These are phyloP conservation scores for Aspergillus chevalieri DNA, from an alignment of 2,329 filamentous ascomycete species.

Conservation along the genomic window DNA sequence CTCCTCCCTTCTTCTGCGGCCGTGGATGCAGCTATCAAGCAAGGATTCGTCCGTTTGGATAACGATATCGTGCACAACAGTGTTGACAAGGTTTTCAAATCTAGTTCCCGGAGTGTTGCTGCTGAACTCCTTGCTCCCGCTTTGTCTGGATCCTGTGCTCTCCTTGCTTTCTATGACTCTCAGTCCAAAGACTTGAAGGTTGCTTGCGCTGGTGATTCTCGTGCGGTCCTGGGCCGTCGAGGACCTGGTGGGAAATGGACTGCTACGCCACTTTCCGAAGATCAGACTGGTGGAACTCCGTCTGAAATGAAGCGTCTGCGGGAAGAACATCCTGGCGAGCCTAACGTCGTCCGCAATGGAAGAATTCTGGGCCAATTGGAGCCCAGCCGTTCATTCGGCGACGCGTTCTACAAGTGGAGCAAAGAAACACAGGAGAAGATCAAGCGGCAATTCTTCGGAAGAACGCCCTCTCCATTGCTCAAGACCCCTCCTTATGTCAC, in stretches of 20 bases:
- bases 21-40: slow-evolving; percentile 87
- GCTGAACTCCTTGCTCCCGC: slow-evolving; percentile 89
- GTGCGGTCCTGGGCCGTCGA: slow-evolving; percentile 81
- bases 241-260: slow-evolving; percentile 80
- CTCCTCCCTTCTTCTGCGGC: slow-evolving; percentile 68
- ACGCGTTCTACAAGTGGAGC: slow-evolving; percentile 95
- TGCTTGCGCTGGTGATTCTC: slow-evolving; percentile 92
- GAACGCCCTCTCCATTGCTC: slow-evolving; percentile 67
- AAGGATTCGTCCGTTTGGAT: slow-evolving; percentile 80
- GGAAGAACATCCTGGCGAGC: slow-evolving; percentile 81
- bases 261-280: slow-evolving; percentile 79
- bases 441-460: slow-evolving; percentile 79
- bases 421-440: slow-evolving; percentile 76
- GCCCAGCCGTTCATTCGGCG: slow-evolving; percentile 89
- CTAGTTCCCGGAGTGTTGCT: slow-evolving; percentile 81
- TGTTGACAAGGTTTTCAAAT: slow-evolving; percentile 82
- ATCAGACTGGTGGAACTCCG: slow-evolving; percentile 86
- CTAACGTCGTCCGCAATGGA: slow-evolving; percentile 79
- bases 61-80: slow-evolving; percentile 92
- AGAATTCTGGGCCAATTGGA: slow-evolving; percentile 88
- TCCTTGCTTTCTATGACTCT: slow-evolving; percentile 94
- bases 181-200: slow-evolving; percentile 81
- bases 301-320: slow-evolving; percentile 78
- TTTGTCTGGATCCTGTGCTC: slow-evolving; percentile 91
- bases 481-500: slow-evolving; percentile 96